Percentiles rank a stretch among this genome's conserved stretches.
These are phyloP conservation scores for Aegilops sharonensis DNA, from an alignment of 176 grass and related monocot species.

Conservation along the genomic window DNA sequence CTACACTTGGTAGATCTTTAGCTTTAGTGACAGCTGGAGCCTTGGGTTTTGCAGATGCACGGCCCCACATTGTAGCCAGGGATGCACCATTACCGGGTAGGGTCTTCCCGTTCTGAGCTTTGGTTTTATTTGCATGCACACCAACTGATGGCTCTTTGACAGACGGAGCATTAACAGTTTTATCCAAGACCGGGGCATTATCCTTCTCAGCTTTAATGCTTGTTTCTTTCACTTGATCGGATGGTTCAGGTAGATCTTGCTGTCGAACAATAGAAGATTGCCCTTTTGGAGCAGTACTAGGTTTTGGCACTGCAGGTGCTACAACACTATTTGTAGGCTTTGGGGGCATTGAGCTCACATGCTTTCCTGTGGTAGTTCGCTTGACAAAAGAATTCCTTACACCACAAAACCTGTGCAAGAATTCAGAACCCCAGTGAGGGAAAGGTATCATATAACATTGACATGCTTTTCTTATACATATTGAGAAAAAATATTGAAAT, in stretches of 20 bases:
- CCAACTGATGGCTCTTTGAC: slow-evolving; percentile 53
- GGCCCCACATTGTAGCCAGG: slow-evolving; percentile 83
- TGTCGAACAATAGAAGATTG: slow-evolving; percentile 49
- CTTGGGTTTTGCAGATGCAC: slow-evolving; percentile 79
- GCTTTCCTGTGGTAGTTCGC: slow-evolving; percentile 56
- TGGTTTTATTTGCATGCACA: slow-evolving; percentile 47
- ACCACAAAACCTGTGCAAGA: slow-evolving; percentile 74
- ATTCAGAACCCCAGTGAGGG: slow-evolving; percentile 13
- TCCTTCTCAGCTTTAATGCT: slow-evolving; percentile 53
- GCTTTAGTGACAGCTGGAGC: slow-evolving; percentile 32
- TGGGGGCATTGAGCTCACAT: slow-evolving; percentile 35
- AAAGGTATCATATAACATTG: slow-evolving; percentile 1
- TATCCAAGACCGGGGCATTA: slow-evolving; percentile 31
- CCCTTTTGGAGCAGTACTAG: slow-evolving; percentile 56
- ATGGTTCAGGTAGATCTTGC: slow-evolving; percentile 32
- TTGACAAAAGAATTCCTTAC: slow-evolving; percentile 77
- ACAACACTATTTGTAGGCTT: slow-evolving; percentile 34
- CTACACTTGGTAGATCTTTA: slow-evolving; percentile 43
- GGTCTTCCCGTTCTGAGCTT: slow-evolving; percentile 66
- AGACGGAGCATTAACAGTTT: slow-evolving; percentile 34
- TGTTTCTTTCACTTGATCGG: slow-evolving; percentile 29
- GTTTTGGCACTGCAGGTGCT: slow-evolving; percentile 30
- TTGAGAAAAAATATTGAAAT: neutral
- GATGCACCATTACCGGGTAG: slow-evolving; percentile 63
- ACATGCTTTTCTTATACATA: neutral